A percentile compares a stretch with the other conserved stretches of the same genome.
Conservation (phyloP, 192 early-diverging fungal species). For the Coemansia sp. region DNA sequence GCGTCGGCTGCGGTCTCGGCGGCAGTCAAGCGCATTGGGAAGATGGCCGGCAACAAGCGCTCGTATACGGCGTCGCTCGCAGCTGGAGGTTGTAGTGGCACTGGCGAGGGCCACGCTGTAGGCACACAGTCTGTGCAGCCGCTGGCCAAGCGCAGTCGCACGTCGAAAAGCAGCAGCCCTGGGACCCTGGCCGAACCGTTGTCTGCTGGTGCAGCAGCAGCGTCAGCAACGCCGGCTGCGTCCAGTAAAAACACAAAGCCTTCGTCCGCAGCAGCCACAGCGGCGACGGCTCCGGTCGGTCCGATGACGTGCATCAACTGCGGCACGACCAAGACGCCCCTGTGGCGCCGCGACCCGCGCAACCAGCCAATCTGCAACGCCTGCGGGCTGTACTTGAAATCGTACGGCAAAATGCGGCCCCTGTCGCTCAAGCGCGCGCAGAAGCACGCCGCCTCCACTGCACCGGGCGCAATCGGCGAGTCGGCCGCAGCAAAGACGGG, state of each 20-base stretch:
- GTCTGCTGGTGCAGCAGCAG: not conserved
- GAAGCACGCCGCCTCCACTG: slow-evolving; percentile 17
- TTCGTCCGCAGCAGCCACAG: not conserved
- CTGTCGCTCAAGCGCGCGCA: slow-evolving; percentile 43
- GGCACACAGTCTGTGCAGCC: slow-evolving; percentile 4
- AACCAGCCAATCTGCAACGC: slow-evolving; percentile 82
- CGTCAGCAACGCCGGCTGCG: not conserved
- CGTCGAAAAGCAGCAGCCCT: slow-evolving; percentile 4
- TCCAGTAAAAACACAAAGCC: not conserved
- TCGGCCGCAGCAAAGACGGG: slow-evolving; percentile 3
- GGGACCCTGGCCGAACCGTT: not conserved
- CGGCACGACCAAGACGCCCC: slow-evolving; percentile 71
- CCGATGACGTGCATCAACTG: slow-evolving; percentile 69
- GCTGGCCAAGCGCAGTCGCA: slow-evolving; percentile 17
- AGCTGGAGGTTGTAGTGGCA: too few relatives aligned
- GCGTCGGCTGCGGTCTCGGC: slow-evolving; percentile 34
- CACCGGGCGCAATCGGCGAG: not conserved
- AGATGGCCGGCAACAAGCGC: slow-evolving; percentile 21
- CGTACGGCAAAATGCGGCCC: slow-evolving; percentile 53
- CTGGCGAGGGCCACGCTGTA: not conserved
- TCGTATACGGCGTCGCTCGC: not conserved
- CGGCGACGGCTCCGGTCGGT: slow-evolving; percentile 14
- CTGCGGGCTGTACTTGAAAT: slow-evolving; percentile 59
- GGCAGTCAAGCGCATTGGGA: slow-evolving; percentile 30
- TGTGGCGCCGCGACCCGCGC: slow-evolving; percentile 73